Percentiles rank a stretch among this genome's conserved stretches.
Evolutionary conservation across 2,329 filamentous ascomycete genomes (phyloP).

Genomic region (Pleochaeta shiraiana): DNA sequence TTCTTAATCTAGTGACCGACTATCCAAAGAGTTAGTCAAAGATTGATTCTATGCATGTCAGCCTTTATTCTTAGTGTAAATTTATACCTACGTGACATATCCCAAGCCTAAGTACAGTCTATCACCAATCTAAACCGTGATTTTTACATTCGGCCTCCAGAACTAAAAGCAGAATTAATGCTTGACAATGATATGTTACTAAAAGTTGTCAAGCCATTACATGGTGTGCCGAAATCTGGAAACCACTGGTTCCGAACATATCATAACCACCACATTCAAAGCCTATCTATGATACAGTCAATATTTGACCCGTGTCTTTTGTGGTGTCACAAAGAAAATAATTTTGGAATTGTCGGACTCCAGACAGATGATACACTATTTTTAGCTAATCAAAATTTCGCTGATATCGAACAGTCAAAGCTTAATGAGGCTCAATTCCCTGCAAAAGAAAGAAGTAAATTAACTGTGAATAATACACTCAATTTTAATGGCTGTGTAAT

Average conservation of each 20-base stretch:
- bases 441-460: background rate
- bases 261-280: background rate
- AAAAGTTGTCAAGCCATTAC: background rate
- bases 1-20: slow-evolving; percentile 8
- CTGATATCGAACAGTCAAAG: background rate
- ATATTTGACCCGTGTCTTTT: background rate
- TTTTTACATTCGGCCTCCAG: slow-evolving; percentile 1
- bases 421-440: background rate
- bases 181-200: background rate
- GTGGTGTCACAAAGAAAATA: background rate
- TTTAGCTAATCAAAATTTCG: background rate
- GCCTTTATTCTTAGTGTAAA: background rate
- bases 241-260: background rate
- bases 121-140: background rate
- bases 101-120: background rate
- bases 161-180: background rate
- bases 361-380: slow-evolving; percentile 1
- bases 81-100: slow-evolving; percentile 3
- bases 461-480: background rate
- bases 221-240: background rate
- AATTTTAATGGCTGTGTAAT: background rate
- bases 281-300: background rate
- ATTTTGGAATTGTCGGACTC: background rate
- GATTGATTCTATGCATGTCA: slow-evolving; percentile 6
- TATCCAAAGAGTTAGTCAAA: slow-evolving; percentile 7